Base-by-base conservation (phyloP, 495 filamentous ascomycete genomes). In the Neurospora sp. region DNA sequence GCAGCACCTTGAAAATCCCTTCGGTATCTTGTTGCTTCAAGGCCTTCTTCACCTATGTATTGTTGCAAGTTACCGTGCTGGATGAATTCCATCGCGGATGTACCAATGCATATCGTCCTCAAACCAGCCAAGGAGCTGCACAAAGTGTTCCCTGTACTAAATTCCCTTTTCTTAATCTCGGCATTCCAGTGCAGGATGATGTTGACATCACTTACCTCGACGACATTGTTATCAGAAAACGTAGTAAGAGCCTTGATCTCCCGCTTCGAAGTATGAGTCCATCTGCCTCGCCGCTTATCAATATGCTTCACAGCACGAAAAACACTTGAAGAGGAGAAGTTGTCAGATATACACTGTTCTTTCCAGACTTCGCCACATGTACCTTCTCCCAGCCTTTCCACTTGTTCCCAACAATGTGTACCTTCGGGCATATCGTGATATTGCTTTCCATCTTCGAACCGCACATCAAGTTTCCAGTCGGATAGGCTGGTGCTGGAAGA, bases 61-160 rank as follows among this genome's bases (percentile, higher is more conserved):
- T 35, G 70, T 42, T 79, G 71, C 65, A 83, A 73, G 59, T 82
- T 79, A 10, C 81, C 82, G 31, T 76, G 73, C n/a, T 74, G 69
- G 39, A 81, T 69, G 72, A 83, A 82, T 70, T 86, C 83, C 84
- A 85, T 85, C n/a, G 80, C 73, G 18, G n/a, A 85, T 75, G 72
- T 74, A 84, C 31, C 85, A 70, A 7, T 73, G 35, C 12, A 75
- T 69, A 16, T 80, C 74, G 6, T 18, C 72, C 20, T 74, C 72
- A 71, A 81, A 85, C 84, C 84, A 86, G 8, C 83, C 82, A 18
- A 77, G 72, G 61, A 77, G 81, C 9, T 78, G 75, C 2, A 83
- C 81, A 45, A 82, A 82, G 61, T 70, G 74, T 40, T 40, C 10
- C 12, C 12, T 12, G 9, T 40, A 40, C 39, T 40, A 14, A 40